These are phyloP conservation scores for Lachnellula suecica DNA, from an alignment of 2,329 filamentous ascomycete species.

Conservation along the genomic window DNA sequence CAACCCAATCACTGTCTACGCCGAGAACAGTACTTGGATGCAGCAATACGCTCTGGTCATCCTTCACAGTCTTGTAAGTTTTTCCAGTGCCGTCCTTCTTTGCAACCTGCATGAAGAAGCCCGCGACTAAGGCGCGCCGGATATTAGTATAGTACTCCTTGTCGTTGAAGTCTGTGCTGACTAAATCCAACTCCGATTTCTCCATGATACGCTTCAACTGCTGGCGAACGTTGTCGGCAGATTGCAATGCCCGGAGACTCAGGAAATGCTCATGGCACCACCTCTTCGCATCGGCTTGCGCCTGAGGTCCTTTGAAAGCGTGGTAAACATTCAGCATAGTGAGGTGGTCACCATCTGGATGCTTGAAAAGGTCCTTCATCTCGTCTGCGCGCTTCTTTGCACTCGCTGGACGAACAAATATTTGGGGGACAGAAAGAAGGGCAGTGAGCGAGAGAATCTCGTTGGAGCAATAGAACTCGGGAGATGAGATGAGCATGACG, in stretches of 20 bases:
- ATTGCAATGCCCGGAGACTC: conserved; percentile 82
- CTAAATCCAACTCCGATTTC: conserved; percentile 77
- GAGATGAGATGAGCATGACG: conserved; percentile 96
- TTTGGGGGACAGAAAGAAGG: conserved; percentile 88
- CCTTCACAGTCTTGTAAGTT: conserved; percentile 93
- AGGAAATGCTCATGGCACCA: conserved; percentile 99
- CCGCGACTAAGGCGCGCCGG: conserved; percentile 82
- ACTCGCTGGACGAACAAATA: conserved; percentile 84
- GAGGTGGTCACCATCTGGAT: conserved; percentile 91
- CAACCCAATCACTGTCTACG: conserved; percentile 90
- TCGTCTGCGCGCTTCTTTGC: conserved; percentile 91
- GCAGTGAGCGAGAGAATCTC: conserved; percentile 95
- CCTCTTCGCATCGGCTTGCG: conserved; percentile 73
- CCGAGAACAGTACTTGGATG: conserved; percentile 90
- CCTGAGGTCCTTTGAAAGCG: conserved; percentile 79
- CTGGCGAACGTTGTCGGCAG: conserved; percentile 88
- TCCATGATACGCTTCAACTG: conserved; percentile 98
- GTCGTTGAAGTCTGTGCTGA: conserved; percentile 88
- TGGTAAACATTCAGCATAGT: conserved; percentile 98
- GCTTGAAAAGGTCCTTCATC: conserved; percentile 93
- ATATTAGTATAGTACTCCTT: conserved; percentile 99
- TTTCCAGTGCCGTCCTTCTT: conserved; percentile 89
- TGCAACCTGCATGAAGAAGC: conserved; percentile 99
- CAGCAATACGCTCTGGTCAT: conserved; percentile 88
- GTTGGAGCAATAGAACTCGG: conserved; percentile 98